Evolutionary conservation across 2,329 filamentous ascomycete genomes (phyloP), one percentile per base, ranked within the genome.

Genomic region (Emergomyces pasteurianus): DNA sequence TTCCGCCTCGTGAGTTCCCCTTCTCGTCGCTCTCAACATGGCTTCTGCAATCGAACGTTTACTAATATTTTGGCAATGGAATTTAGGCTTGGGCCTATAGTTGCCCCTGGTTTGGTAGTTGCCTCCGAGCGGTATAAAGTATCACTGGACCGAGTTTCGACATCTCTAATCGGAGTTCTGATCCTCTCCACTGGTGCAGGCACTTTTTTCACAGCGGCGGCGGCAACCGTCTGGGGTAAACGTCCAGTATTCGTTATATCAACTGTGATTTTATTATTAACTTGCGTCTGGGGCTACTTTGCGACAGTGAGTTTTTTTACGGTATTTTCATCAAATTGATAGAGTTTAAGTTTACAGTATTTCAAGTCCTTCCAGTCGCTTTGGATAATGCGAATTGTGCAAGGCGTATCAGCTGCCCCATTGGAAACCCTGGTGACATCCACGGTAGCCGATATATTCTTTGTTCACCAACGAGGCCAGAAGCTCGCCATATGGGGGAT

Each of bases 191-290:
- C 75, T 9, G 75, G 75, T 12, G 70, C 69, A 43, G 74, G 72
- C 6, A 76, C 74, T 6, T 77, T 77, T 65, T 76, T 77, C 63
- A 76, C 72, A 0, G 71, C 75, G 6, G 71, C 75, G 5, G 74
- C 72, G 7, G 74, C 75, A 6, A 71, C 61, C 1, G 58, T 66
- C 34, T 74, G 70, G 68, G 73, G 73, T 42, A 74, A 74, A 61
- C 66, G 73, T 21, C 68, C 72, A 3, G 72, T 73, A 59, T 72
- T 74, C 47, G 65, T 76, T 55, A 65, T 76, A 63, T 75, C 75
- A 0, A 69, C 69, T 1, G 60, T 72, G 2, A 38, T 72, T 4
- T 67, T 78, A 2, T 62, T 77, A 3, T 65, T 65, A 3, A 75
- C 74, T 0, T 75, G 70, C 60, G 63, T 75, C 14, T 76, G 74